phyloP scores from a whole-genome alignment of 306 rosid species.

The Quercus bicolor region DNA sequence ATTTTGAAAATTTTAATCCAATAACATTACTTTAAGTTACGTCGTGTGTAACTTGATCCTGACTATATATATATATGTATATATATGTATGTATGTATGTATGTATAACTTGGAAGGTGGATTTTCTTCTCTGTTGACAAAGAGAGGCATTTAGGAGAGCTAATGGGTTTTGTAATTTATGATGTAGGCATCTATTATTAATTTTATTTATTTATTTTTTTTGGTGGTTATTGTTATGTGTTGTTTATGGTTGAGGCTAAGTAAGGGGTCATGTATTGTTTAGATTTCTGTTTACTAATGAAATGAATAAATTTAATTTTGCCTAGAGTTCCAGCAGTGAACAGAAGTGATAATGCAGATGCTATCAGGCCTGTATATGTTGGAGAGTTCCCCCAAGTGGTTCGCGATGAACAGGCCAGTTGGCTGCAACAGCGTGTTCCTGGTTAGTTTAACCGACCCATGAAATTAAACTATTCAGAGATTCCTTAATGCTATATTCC shows the following conservation, averaged over 20 bases:
- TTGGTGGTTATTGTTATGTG: background rate
- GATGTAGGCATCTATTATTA: background rate
- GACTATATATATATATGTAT: too few relatives aligned
- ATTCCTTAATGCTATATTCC: background rate
- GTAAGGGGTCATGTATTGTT: background rate
- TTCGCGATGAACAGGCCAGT: constrained; percentile 65
- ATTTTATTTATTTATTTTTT: background rate
- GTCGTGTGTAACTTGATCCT: too few relatives aligned
- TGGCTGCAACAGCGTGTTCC: constrained; percentile 50
- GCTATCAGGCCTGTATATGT: constrained; percentile 74
- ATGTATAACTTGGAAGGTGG: background rate
- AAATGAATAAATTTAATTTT: constrained; percentile 7
- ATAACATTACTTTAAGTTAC: too few relatives aligned
- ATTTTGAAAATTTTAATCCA: too few relatives aligned
- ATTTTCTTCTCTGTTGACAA: background rate
- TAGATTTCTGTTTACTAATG: background rate
- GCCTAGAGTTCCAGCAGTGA: constrained; percentile 60
- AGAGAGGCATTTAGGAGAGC: background rate
- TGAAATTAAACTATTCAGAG: background rate
- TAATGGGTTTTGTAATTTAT: background rate
- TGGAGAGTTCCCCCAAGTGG: constrained; percentile 76
- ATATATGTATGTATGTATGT: background rate
- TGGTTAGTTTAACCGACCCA: constrained; percentile 37
- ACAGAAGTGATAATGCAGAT: constrained; percentile 45
- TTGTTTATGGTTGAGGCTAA: background rate